A percentile compares a stretch with the other conserved stretches of the same genome.
These are phyloP conservation scores for Leptodermis oblonga DNA, from an alignment of 257 asterid genomes.

Conservation along the genomic window DNA sequence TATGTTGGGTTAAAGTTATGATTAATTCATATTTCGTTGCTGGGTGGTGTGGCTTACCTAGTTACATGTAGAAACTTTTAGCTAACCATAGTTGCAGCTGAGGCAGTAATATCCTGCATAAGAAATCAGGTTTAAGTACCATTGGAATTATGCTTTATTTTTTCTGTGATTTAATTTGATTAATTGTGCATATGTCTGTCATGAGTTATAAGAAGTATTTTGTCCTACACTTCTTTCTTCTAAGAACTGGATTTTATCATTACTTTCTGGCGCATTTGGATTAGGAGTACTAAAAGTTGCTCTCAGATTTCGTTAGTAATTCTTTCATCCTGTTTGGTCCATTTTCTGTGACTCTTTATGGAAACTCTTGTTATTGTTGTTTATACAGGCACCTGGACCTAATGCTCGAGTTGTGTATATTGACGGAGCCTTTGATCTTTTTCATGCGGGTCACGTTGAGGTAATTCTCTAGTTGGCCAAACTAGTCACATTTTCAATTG, in stretches of 20 bases:
- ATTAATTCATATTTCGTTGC: not conserved
- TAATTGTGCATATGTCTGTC: not conserved
- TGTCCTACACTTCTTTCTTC: not conserved
- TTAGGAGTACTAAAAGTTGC: not conserved
- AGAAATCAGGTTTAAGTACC: not conserved
- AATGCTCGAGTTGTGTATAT: slow-evolving; percentile 88
- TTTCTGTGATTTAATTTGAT: not conserved
- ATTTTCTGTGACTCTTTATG: slow-evolving; percentile 12
- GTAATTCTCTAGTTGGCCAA: slow-evolving; percentile 25
- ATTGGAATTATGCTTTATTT: too few species aligned
- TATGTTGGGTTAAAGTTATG: not conserved
- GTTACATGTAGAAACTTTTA: too few species aligned
- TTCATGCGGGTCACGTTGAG: slow-evolving; percentile 98
- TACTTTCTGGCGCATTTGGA: not conserved
- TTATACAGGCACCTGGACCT: slow-evolving; percentile 79
- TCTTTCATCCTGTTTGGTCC: not conserved
- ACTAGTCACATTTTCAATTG: not conserved
- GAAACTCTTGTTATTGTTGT: slow-evolving; percentile 16
- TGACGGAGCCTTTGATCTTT: slow-evolving; percentile 96
- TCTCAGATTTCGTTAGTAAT: not conserved
- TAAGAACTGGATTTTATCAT: not conserved
- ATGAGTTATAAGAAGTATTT: not conserved
- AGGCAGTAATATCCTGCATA: not conserved
- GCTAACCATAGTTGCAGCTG: not conserved
- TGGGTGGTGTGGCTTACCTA: not conserved